Percentiles rank a stretch among this genome's conserved stretches.
Evolutionary conservation across 2,329 filamentous ascomycete species (phyloP).

Genomic region (Clonostachys chloroleuca): DNA sequence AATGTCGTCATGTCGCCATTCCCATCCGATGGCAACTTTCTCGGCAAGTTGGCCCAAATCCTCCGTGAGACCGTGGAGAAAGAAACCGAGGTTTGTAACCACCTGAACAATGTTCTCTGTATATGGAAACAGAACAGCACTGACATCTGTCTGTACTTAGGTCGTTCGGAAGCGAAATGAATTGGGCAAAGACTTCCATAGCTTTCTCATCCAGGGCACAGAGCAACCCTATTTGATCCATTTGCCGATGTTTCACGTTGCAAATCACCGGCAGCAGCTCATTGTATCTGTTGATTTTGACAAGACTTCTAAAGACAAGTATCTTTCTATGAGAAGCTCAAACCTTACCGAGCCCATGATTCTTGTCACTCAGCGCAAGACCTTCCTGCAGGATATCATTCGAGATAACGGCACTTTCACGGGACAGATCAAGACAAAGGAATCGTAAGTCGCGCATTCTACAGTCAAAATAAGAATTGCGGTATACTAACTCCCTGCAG

Average conservation of each 20-base stretch:
- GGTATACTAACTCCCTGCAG: not conserved
- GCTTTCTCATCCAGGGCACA: slow-evolving; percentile 29
- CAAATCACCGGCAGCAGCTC: slow-evolving; percentile 32
- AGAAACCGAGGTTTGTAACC: slow-evolving; percentile 9
- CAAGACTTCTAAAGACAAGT: slow-evolving; percentile 6
- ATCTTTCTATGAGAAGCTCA: slow-evolving; percentile 13
- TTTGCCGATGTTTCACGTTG: slow-evolving; percentile 29
- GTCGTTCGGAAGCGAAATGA: slow-evolving; percentile 27
- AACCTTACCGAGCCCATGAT: slow-evolving; percentile 17
- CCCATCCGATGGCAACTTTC: slow-evolving; percentile 30
- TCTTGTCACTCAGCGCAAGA: slow-evolving; percentile 15
- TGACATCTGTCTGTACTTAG: slow-evolving; percentile 3
- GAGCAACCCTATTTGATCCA: slow-evolving; percentile 24
- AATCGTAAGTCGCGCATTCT: slow-evolving; percentile 15
- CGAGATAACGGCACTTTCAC: slow-evolving; percentile 12
- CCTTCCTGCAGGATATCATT: slow-evolving; percentile 13
- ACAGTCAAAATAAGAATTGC: not conserved
- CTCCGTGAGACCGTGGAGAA: slow-evolving; percentile 20
- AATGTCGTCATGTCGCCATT: slow-evolving; percentile 45
- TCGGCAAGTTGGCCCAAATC: slow-evolving; percentile 23
- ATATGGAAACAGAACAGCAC: not conserved
- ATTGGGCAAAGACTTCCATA: slow-evolving; percentile 21
- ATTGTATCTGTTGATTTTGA: slow-evolving; percentile 22
- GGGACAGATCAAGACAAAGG: slow-evolving; percentile 18
- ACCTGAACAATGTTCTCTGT: not conserved